Percentiles rank a stretch among this genome's conserved stretches.
Evolutionary conservation across 1,284 basidiomycete genomes (phyloP).

Genomic region (Pseudozyma tsukubaensis): DNA sequence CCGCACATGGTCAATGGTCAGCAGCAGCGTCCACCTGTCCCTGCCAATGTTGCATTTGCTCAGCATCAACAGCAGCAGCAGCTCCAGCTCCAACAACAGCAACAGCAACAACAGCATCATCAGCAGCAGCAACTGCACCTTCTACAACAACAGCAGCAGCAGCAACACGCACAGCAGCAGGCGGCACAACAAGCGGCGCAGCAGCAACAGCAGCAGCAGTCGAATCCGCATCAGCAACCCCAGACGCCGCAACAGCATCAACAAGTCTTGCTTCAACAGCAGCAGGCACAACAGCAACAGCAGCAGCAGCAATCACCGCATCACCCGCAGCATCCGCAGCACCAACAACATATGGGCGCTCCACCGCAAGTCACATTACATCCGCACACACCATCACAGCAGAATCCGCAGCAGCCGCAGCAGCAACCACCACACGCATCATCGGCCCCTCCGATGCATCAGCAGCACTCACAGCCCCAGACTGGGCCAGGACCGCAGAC

Average conservation of each 20-base stretch:
- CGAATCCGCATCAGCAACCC: conserved; percentile 17
- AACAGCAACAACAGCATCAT: conserved; percentile 33
- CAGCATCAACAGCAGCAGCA: conserved; percentile 38
- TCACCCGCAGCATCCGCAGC: conserved; percentile 14
- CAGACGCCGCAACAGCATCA: conserved; percentile 24
- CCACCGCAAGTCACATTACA: neutral
- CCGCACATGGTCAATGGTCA: conserved; percentile 35
- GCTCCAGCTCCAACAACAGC: conserved; percentile 23
- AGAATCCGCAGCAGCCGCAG: conserved; percentile 11
- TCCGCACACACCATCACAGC: neutral
- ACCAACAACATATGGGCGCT: conserved; percentile 2
- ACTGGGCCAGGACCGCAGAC: conserved; percentile 7
- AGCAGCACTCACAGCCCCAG: conserved; percentile 20
- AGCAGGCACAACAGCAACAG: conserved; percentile 17
- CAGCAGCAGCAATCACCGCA: conserved; percentile 8
- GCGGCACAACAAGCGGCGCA: conserved; percentile 16
- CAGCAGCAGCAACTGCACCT: conserved; percentile 31
- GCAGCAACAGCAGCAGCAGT: conserved; percentile 16
- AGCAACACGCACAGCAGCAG: conserved; percentile 21
- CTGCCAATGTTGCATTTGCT: conserved; percentile 25
- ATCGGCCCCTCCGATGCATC: conserved; percentile 15
- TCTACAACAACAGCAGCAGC: conserved; percentile 29
- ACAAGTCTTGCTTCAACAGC: conserved; percentile 11
- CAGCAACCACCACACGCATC: conserved; percentile 10
- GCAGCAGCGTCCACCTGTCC: conserved; percentile 30